These are phyloP conservation scores for Boletus pseudo-olivaceus DNA, from an alignment of 768 basidiomycete species.

Conservation along the genomic window DNA sequence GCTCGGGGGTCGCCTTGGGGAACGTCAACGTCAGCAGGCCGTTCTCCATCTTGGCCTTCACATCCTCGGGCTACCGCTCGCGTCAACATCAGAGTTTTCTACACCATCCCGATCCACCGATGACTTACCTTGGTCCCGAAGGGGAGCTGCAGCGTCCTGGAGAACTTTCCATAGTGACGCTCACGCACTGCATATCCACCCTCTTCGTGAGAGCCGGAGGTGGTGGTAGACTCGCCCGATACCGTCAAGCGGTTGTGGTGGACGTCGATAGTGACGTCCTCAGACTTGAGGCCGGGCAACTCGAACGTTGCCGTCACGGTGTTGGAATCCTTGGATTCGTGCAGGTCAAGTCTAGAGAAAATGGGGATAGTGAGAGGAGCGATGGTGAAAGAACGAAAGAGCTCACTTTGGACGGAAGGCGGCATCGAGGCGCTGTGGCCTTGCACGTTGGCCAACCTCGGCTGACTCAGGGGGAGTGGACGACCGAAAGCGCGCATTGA, in stretches of 20 bases:
- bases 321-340: conserved; percentile 36
- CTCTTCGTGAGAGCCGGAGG: conserved; percentile 34
- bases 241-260: conserved; percentile 43
- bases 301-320: conserved; percentile 49
- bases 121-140: conserved; percentile 39
- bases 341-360: conserved; percentile 40
- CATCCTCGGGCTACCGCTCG: conserved; percentile 35
- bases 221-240: conserved; percentile 40
- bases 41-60: conserved; percentile 44
- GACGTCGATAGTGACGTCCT: conserved; percentile 43
- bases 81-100: not conserved
- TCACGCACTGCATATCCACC: conserved; percentile 43
- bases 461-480: not conserved
- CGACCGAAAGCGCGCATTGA: conserved; percentile 5
- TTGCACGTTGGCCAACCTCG: not conserved
- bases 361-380: not conserved
- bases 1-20: conserved; percentile 39
- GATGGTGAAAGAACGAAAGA: fast-evolving
- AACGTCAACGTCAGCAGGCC: conserved; percentile 45
- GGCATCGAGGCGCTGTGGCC: not conserved
- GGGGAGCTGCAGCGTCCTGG: conserved; percentile 42
- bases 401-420: conserved; percentile 20
- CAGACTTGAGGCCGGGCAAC: conserved; percentile 48
- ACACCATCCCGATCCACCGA: no score
- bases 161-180: conserved; percentile 42